Evolutionary conservation across 2,329 filamentous ascomycete genomes (phyloP).

Genomic region (Scedosporium apiospermum): DNA sequence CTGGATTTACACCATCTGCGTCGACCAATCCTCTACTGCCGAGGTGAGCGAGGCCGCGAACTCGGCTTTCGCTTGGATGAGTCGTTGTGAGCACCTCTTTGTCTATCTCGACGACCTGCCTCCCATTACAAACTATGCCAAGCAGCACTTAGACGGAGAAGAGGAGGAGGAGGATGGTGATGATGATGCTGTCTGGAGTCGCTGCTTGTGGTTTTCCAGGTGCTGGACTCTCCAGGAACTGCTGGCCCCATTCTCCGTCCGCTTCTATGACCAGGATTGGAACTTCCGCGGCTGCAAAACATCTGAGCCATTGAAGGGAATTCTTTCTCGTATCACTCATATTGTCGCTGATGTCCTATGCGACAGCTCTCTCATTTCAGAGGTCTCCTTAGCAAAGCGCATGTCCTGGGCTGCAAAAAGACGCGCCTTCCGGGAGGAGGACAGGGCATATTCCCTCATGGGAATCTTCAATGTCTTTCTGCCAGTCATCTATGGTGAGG

Average conservation of each 20-base stretch:
- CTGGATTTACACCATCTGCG: constrained; percentile 20
- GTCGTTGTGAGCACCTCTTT: constrained; percentile 8
- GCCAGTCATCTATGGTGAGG: constrained; percentile 20
- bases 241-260: constrained; percentile 17
- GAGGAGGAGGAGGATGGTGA: not conserved
- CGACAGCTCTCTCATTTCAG: constrained; percentile 2
- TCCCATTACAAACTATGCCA: constrained; percentile 8
- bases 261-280: constrained; percentile 19
- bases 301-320: constrained; percentile 10
- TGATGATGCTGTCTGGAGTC: not conserved
- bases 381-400: constrained; percentile 11
- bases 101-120: constrained; percentile 15
- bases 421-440: constrained; percentile 16
- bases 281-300: constrained; percentile 16
- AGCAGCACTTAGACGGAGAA: not conserved
- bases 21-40: constrained; percentile 16
- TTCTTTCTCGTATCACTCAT: constrained; percentile 13
- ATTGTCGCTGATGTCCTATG: constrained; percentile 14
- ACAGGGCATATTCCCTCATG: constrained; percentile 19
- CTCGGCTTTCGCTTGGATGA: constrained; percentile 17
- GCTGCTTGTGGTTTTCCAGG: constrained; percentile 15
- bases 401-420: constrained; percentile 18
- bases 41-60: constrained; percentile 18
- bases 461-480: constrained; percentile 20
- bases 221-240: constrained; percentile 22